Evolutionary conservation across 257 asterid species (phyloP).

Genomic region (Nicotiana knightiana): DNA sequence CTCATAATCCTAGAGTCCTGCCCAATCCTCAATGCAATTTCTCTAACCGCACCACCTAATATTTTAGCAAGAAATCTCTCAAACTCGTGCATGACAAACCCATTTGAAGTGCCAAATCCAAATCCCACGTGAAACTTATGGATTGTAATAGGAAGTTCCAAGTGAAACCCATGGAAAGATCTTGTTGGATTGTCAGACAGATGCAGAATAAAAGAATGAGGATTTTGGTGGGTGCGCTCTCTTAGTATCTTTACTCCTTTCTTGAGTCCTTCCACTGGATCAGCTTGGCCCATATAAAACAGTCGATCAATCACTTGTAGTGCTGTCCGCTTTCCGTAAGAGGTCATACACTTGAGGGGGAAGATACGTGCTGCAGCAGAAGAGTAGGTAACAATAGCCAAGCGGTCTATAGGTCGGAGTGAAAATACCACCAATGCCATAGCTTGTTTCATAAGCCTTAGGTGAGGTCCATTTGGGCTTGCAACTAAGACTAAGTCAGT

Average conservation of each 20-base stretch:
- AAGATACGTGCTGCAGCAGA: slow-evolving; percentile 78
- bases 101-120: slow-evolving; percentile 57
- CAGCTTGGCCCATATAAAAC: slow-evolving; percentile 72
- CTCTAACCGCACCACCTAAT: slow-evolving; percentile 65
- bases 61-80: slow-evolving; percentile 73
- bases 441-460: slow-evolving; percentile 84
- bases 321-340: slow-evolving; percentile 64
- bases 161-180: slow-evolving; percentile 47
- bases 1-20: slow-evolving; percentile 42
- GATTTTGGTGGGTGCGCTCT: slow-evolving; percentile 71
- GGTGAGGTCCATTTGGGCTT: slow-evolving; percentile 78
- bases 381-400: slow-evolving; percentile 74
- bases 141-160: slow-evolving; percentile 37
- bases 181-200: slow-evolving; percentile 56
- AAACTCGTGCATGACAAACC: slow-evolving; percentile 68
- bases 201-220: slow-evolving; percentile 60
- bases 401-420: slow-evolving; percentile 61
- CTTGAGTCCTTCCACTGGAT: slow-evolving; percentile 72
- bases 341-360: slow-evolving; percentile 85
- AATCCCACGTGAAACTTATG: slow-evolving; percentile 61
- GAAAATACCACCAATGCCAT: slow-evolving; percentile 79
- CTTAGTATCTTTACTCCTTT: slow-evolving; percentile 71
- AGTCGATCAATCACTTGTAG: slow-evolving; percentile 70
- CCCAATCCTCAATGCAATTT: slow-evolving; percentile 55
- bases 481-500: slow-evolving; percentile 78